These are phyloP conservation scores for Pyricularia pennisetigena DNA, from an alignment of 2,329 filamentous ascomycete species.

Conservation along the genomic window DNA sequence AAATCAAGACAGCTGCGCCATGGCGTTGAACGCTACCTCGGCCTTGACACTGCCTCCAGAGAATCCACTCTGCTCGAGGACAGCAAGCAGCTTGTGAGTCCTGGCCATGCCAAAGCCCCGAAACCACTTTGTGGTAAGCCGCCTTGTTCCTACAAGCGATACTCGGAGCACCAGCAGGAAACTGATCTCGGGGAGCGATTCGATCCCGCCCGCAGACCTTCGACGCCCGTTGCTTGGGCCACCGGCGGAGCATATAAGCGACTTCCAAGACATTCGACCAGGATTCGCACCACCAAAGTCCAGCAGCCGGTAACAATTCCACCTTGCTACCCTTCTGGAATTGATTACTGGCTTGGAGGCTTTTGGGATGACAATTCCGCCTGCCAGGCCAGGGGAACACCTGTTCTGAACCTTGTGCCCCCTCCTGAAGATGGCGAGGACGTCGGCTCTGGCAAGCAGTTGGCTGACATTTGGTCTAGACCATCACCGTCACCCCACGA, in stretches of 20 bases:
- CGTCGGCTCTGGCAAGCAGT: not conserved
- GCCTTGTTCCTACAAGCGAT: not conserved
- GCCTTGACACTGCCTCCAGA: not conserved
- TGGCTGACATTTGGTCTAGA: not conserved
- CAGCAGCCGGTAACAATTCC: not conserved
- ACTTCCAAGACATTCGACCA: not conserved
- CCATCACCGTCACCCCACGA: not conserved
- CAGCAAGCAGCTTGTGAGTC: not conserved
- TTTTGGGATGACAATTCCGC: not conserved
- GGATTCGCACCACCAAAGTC: not conserved
- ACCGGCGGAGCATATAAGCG: not conserved
- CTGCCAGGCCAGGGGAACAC: not conserved
- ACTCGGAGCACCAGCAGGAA: not conserved
- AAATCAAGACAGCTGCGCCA: not conserved
- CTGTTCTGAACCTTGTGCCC: not conserved
- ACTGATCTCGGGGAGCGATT: not conserved
- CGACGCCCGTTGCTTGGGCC: not conserved
- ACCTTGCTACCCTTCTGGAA: not conserved
- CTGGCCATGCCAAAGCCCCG: not conserved
- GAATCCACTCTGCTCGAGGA: not conserved
- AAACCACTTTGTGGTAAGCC: not conserved
- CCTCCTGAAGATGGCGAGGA: not conserved
- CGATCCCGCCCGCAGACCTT: not conserved
- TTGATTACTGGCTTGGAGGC: not conserved
- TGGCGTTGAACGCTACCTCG: not conserved